These are phyloP conservation scores for Hyphopichia buzzinii DNA, from an alignment of 1,139 yeast species.

Conservation along the genomic window DNA sequence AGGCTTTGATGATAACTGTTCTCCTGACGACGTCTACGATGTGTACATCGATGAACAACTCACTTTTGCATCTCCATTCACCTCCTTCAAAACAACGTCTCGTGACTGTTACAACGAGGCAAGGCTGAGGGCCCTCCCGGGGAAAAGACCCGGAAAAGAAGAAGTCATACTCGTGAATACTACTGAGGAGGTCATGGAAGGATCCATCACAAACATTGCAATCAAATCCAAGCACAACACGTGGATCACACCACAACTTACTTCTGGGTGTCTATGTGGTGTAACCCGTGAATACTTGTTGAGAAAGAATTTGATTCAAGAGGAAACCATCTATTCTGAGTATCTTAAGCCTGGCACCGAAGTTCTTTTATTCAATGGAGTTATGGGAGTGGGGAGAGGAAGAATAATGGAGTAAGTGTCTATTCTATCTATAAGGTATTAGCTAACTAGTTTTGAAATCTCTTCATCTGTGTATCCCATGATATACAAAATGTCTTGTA, in stretches of 20 bases:
- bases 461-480: conserved; percentile 72
- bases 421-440: conserved; percentile 5
- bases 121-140: conserved; percentile 47
- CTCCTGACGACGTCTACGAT: conserved; percentile 39
- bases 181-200: conserved; percentile 68
- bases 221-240: conserved; percentile 44
- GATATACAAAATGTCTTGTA: conserved; percentile 75
- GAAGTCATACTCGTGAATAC: conserved; percentile 75
- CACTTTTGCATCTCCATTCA: conserved; percentile 65
- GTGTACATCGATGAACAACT: conserved; percentile 60
- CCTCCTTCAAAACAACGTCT: conserved; percentile 84
- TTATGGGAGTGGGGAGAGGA: conserved; percentile 78
- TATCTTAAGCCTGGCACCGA: conserved; percentile 61
- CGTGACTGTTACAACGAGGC: conserved; percentile 65
- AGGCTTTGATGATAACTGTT: conserved; percentile 30
- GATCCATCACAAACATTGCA: conserved; percentile 83
- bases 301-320: conserved; percentile 53
- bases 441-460: conserved; percentile 28
- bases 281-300: conserved; percentile 70
- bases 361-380: conserved; percentile 73
- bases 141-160: conserved; percentile 34
- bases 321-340: conserved; percentile 44
- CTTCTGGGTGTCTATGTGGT: conserved; percentile 84
- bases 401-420: conserved; percentile 23
- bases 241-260: conserved; percentile 80